phyloP scores from a whole-genome alignment of 1,284 basidiomycete species.

The Puccinia sorghi region DNA sequence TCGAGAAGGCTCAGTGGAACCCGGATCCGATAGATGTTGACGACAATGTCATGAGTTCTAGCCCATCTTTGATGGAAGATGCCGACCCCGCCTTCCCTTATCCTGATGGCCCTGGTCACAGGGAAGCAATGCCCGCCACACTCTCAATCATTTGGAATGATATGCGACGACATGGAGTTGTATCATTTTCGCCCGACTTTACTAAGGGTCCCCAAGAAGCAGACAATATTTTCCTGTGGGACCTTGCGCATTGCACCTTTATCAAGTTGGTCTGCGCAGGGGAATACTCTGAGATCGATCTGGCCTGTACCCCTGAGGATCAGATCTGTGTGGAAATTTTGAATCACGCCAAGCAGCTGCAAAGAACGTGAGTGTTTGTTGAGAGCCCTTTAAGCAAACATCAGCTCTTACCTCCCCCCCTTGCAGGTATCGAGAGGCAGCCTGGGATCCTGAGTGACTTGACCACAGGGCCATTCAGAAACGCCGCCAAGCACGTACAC shows the following conservation, averaged over 20 bases:
- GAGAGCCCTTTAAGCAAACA: not conserved
- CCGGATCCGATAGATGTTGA: not conserved
- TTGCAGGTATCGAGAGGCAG: constrained; percentile 18
- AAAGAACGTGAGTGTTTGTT: constrained; percentile 2
- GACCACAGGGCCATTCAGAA: not conserved
- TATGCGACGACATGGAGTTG: constrained; percentile 11
- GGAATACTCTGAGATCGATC: constrained; percentile 30
- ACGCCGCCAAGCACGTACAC: not conserved
- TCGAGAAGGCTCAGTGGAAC: constrained; percentile 30
- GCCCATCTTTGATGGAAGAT: not conserved
- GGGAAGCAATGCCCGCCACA: not conserved
- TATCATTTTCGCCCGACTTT: constrained; percentile 36
- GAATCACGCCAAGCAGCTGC: constrained; percentile 28
- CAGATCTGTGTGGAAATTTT: not conserved
- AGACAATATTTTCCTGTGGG: constrained; percentile 28
- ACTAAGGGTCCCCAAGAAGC: not conserved
- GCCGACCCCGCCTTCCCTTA: constrained; percentile 26
- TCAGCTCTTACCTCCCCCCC: not conserved
- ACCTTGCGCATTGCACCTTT: constrained; percentile 8
- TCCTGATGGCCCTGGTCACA: constrained; percentile 23
- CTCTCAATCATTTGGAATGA: constrained; percentile 32
- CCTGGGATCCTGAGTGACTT: not conserved
- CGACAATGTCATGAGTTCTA: constrained; percentile 6
- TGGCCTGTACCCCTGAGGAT: not conserved
- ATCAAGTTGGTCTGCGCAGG: constrained; percentile 19